These are phyloP conservation scores for Amanita rimosa DNA, from an alignment of 768 basidiomycete species.

Conservation along the genomic window DNA sequence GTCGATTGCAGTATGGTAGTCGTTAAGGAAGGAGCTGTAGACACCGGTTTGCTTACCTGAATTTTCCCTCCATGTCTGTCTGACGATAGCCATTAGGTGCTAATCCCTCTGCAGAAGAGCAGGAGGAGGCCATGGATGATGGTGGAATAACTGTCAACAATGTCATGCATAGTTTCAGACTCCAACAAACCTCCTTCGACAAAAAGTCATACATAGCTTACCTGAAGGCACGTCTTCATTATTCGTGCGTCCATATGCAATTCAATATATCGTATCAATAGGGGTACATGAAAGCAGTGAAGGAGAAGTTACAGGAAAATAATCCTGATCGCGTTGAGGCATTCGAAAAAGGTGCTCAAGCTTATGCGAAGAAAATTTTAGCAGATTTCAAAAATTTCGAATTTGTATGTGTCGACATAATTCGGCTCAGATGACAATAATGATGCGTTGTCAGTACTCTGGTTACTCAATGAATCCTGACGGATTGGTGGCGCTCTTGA, in stretches of 20 bases:
- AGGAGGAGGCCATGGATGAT: conserved; percentile 71
- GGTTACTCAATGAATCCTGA: conserved; percentile 75
- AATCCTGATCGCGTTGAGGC: conserved; percentile 50
- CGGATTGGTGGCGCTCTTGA: conserved; percentile 89
- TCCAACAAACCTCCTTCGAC: conserved; percentile 72
- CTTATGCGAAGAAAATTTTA: conserved; percentile 81
- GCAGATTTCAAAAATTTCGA: conserved; percentile 90
- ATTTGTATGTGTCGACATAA: conserved; percentile 45
- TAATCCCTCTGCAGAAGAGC: conserved; percentile 88
- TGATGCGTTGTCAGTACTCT: conserved; percentile 36
- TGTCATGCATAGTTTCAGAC: conserved; percentile 84
- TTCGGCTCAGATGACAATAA: neutral
- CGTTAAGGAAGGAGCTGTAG: conserved; percentile 69
- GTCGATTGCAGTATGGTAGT: conserved; percentile 69
- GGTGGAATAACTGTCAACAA: conserved; percentile 78
- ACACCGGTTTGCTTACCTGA: conserved; percentile 58
- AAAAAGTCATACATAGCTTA: conserved; percentile 79
- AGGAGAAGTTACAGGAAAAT: conserved; percentile 42
- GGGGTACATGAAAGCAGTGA: conserved; percentile 93
- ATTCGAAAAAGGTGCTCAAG: conserved; percentile 75
- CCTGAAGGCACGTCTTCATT: conserved; percentile 53
- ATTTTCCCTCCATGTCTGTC: neutral
- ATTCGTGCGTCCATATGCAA: neutral
- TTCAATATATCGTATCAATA: conserved; percentile 15
- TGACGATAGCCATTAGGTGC: conserved; percentile 43